Percentiles rank a stretch among this genome's conserved stretches.
phyloP scores from a whole-genome alignment of 345 rosid genomes.

The Microcos paniculata region DNA sequence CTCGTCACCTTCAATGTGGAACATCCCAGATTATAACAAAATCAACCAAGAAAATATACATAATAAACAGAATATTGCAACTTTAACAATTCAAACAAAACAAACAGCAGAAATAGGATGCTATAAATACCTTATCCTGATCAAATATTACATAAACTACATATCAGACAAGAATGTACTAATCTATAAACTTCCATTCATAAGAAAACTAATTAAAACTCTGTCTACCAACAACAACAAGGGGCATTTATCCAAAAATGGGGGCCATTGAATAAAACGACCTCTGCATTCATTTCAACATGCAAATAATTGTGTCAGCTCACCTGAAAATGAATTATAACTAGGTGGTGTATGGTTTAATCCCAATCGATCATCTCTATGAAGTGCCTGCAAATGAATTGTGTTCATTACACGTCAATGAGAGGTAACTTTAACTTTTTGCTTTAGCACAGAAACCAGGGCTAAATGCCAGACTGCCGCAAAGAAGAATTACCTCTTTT shows the following conservation, averaged over 20 bases:
- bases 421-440: constrained; percentile 6
- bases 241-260: too few relatives aligned
- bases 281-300: background rate
- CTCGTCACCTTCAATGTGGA: constrained; percentile 55
- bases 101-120: background rate
- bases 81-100: background rate
- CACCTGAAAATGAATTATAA: constrained; percentile 69
- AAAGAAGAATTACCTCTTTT: constrained; percentile 58
- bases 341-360: constrained; percentile 43
- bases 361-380: constrained; percentile 61
- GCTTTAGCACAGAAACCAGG: background rate
- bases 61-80: background rate
- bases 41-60: background rate
- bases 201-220: constrained; percentile 6
- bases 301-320: constrained; percentile 20
- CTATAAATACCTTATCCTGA: constrained; percentile 3
- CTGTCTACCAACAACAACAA: background rate
- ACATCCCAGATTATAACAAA: constrained; percentile 15
- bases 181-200: background rate
- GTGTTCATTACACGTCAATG: background rate
- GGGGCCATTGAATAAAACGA: background rate
- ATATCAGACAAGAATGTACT: background rate
- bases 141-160: background rate
- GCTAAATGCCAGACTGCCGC: background rate
- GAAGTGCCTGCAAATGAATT: constrained; percentile 53